Base-by-base conservation (phyloP, 306 rosid species). In the Cyclanthera cordifolia region DNA sequence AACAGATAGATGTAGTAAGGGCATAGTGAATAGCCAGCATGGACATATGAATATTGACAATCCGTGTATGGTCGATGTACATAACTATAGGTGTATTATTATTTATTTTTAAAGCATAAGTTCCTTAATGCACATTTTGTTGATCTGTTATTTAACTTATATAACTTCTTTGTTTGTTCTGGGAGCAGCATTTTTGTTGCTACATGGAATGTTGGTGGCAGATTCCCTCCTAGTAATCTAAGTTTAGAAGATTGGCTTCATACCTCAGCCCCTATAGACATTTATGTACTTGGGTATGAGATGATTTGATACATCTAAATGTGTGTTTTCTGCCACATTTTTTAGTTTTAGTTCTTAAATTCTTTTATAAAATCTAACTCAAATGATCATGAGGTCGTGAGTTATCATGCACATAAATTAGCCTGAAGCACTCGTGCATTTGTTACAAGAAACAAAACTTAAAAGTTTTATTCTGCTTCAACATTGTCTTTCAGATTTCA, bases 131-230 rank as follows among this genome's bases (percentile, higher is more conserved):
- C 48, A 1, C 20, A 2, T 19, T 10, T 28, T 41, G 39, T 32
- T 20, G 73, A 52, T 76, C 47, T 71, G 39, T 43, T 16, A 55
- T 54, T 53, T 72, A 43, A 45, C 83, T 53, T 74, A 50, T 34
- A 41, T 51, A 72, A 59, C 52, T 69, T n/a, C 17, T 43, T 32
- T 68, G 19, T 39, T 72, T 24, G 20, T 17, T 67, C 53, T 61
- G 56, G 71, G 72, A 54, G 72, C 86, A 93, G 99, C 83, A 74
- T 93, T 82, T 93, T 93, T 76, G 96, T 88, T 64, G 95, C 88
- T 63, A 80, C 99, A 71, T 93, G 99, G 99, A 93, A 93, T 78
- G 96, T 93, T 74, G 99, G 91, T 48, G 96, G 99, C 77, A 93
- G 95, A 83, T 85, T 95, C 39, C 99, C 99, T 46, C 85, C 99